Conservation (phyloP, 352 stramenopile genomes). For the Ophiocytium majus region DNA sequence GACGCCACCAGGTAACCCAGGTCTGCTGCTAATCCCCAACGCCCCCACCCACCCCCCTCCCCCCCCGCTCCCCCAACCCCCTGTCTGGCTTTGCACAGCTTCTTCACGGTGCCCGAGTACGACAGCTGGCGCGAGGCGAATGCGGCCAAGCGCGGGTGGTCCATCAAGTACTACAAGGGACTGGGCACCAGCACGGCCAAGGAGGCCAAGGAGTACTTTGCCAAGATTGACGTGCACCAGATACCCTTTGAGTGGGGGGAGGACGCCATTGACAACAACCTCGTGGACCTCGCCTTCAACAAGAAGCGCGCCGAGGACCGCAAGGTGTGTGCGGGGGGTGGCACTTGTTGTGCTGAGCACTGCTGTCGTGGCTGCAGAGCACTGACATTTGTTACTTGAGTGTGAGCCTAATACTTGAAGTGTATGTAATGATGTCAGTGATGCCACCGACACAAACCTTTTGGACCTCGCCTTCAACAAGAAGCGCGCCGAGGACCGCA, state of each 20-base stretch:
- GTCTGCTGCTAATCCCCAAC: no score
- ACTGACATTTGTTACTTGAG: no score
- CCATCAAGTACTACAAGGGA: constrained; percentile 98
- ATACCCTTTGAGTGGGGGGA: constrained; percentile 66
- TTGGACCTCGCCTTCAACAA: constrained; percentile 99
- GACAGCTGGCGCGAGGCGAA: constrained; percentile 85
- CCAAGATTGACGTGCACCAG: constrained; percentile 87
- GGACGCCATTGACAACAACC: constrained; percentile 70
- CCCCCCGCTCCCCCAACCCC: no score
- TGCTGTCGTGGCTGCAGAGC: no score
- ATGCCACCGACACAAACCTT: constrained; percentile 74
- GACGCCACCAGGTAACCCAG: no score
- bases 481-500: constrained; percentile 85
- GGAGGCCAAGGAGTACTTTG: constrained; percentile 97
- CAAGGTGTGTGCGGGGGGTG: constrained; percentile 63
- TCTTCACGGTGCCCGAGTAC: constrained; percentile 96
- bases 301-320: constrained; percentile 92
- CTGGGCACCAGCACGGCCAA: constrained; percentile 94
- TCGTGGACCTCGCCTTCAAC: constrained; percentile 98
- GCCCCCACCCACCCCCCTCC: background rate
- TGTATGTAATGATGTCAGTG: no score
- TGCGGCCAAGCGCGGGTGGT: constrained; percentile 79
- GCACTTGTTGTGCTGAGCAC: no score
- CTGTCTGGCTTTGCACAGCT: constrained; percentile 65
- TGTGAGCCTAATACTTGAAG: no score